These are phyloP conservation scores for Carallia brachiata DNA, from an alignment of 345 rosid genomes.

Conservation along the genomic window DNA sequence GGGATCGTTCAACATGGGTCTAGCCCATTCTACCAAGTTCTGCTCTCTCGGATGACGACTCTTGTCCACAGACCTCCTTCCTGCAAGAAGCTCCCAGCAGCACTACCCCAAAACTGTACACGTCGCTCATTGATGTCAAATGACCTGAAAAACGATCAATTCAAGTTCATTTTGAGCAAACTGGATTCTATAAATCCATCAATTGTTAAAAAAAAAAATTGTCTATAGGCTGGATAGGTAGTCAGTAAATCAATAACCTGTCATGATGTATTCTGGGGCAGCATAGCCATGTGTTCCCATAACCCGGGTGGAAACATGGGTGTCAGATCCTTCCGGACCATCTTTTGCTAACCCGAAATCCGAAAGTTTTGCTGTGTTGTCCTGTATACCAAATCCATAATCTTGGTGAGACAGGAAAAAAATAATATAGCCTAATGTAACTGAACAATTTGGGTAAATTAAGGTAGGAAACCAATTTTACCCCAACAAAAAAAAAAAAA, in stretches of 20 bases:
- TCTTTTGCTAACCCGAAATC: slow-evolving; percentile 93
- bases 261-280: slow-evolving; percentile 94
- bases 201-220: not conserved
- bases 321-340: slow-evolving; percentile 94
- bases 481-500: too few species aligned
- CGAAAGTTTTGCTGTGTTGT: slow-evolving; percentile 74
- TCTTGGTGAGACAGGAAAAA: not conserved
- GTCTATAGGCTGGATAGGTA: too few species aligned
- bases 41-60: slow-evolving; percentile 27
- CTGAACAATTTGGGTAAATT: not conserved
- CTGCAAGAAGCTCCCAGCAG: slow-evolving; percentile 30
- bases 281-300: slow-evolving; percentile 98
- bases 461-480: not conserved
- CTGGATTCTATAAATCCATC: not conserved
- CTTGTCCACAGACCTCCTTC: slow-evolving; percentile 30
- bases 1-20: slow-evolving; percentile 52
- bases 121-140: slow-evolving; percentile 31
- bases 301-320: slow-evolving; percentile 85
- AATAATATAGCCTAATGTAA: not conserved
- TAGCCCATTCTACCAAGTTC: slow-evolving; percentile 31
- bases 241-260: slow-evolving; percentile 35
- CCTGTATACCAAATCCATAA: slow-evolving; percentile 36
- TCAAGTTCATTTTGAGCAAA: not conserved
- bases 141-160: slow-evolving; percentile 22
- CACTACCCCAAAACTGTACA: slow-evolving; percentile 34